These are phyloP conservation scores for Suhomyces guaymorum DNA, from an alignment of 1,139 yeast species.

Conservation along the genomic window DNA sequence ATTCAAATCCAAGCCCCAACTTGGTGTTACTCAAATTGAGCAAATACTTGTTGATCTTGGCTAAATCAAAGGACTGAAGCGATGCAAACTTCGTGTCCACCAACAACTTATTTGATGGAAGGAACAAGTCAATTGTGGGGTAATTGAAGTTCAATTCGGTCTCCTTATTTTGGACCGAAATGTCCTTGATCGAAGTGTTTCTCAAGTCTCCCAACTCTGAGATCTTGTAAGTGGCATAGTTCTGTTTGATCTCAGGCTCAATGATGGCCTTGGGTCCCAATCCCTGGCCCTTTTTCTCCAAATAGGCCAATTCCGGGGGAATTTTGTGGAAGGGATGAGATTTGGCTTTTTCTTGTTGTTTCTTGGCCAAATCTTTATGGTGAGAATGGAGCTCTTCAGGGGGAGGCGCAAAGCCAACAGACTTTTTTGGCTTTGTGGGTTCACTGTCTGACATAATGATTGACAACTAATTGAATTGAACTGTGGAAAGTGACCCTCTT, in stretches of 20 bases:
- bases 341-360: conserved; percentile 28
- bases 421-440: conserved; percentile 21
- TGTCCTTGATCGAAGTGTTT: conserved; percentile 40
- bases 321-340: conserved; percentile 41
- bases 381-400: conserved; percentile 43
- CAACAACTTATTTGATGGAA: conserved; percentile 33
- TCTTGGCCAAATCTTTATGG: conserved; percentile 29
- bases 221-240: conserved; percentile 3
- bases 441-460: conserved; percentile 2
- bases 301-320: conserved; percentile 47
- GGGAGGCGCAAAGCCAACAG: conserved; percentile 46
- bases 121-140: conserved; percentile 39
- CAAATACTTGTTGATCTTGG: conserved; percentile 39
- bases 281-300: conserved; percentile 31
- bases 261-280: conserved; percentile 25
- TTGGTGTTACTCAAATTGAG: conserved; percentile 40
- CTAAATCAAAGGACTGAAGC: conserved; percentile 41
- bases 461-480: no score
- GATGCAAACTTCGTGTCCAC: conserved; percentile 42
- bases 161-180: conserved; percentile 44
- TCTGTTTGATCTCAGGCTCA: conserved; percentile 1
- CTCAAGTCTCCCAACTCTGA: conserved; percentile 32
- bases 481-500: no score
- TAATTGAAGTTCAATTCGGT: conserved; percentile 47
- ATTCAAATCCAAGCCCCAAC: conserved; percentile 48